Evolutionary conservation across 768 basidiomycete species (phyloP).

Genomic region (Agrocybe chaxingu): DNA sequence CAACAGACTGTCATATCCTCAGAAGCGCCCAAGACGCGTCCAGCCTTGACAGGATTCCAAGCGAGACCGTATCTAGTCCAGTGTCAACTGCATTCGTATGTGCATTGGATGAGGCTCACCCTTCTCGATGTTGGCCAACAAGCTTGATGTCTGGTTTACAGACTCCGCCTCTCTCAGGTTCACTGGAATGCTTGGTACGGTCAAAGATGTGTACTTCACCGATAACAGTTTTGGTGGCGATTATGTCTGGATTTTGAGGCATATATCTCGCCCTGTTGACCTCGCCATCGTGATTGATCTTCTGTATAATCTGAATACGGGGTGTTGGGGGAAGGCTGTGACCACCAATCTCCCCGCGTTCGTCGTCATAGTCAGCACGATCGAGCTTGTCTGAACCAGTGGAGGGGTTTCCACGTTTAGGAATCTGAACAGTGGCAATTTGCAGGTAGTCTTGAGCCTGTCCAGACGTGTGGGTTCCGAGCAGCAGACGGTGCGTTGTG

Average conservation of each 20-base stretch:
- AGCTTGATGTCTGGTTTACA: constrained; percentile 91
- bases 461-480: constrained; percentile 96
- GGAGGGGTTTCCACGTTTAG: constrained; percentile 67
- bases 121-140: constrained; percentile 89
- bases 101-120: constrained; percentile 47
- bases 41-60: constrained; percentile 84
- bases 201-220: constrained; percentile 97
- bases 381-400: constrained; percentile 75
- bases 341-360: constrained; percentile 92
- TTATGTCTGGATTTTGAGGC: constrained; percentile 97
- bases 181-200: constrained; percentile 92
- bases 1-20: constrained; percentile 96
- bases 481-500: constrained; percentile 88
- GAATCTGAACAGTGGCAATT: constrained; percentile 92
- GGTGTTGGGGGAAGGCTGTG: constrained; percentile 83
- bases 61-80: constrained; percentile 78
- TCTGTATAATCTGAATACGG: constrained; percentile 86
- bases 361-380: constrained; percentile 82
- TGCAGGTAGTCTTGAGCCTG: constrained; percentile 93
- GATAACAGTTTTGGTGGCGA: constrained; percentile 90
- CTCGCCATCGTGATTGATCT: constrained; percentile 93
- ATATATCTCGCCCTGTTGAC: constrained; percentile 98
- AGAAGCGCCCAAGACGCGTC: constrained; percentile 86
- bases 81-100: background rate
- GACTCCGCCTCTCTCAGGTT: constrained; percentile 79